These are phyloP conservation scores for Dactylellina haptotyla DNA, from an alignment of 2,329 filamentous ascomycete genomes.

Conservation along the genomic window DNA sequence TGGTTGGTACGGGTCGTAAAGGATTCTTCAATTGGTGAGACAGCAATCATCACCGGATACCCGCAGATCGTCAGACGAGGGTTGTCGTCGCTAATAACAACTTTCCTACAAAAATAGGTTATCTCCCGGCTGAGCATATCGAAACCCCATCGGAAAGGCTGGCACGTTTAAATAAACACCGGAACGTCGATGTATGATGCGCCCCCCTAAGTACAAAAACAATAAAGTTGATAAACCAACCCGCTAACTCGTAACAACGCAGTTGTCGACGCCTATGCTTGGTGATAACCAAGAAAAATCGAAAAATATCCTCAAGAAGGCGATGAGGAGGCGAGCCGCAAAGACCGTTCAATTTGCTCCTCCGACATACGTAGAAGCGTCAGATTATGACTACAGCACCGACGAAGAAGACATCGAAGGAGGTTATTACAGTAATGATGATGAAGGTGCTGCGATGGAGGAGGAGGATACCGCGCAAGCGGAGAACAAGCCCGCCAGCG, in stretches of 20 bases:
- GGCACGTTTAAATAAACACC: constrained; percentile 93
- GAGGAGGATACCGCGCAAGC: constrained; percentile 25
- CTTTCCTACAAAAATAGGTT: constrained; percentile 69
- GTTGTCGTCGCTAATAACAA: constrained; percentile 56
- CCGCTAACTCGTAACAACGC: constrained; percentile 57
- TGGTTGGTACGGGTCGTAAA: constrained; percentile 98
- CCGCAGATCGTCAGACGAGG: neutral
- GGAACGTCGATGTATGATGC: constrained; percentile 88
- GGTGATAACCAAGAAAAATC: constrained; percentile 76
- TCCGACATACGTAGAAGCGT: constrained; percentile 87
- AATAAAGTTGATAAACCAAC: neutral
- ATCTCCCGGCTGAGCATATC: constrained; percentile 96
- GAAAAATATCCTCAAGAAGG: constrained; percentile 83
- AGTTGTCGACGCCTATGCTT: constrained; percentile 73
- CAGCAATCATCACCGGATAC: neutral
- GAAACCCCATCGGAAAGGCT: constrained; percentile 96
- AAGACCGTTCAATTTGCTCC: constrained; percentile 88
- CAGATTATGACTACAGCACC: constrained; percentile 83
- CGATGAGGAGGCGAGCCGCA: constrained; percentile 80
- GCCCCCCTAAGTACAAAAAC: too few relatives aligned
- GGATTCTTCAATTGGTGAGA: constrained; percentile 87
- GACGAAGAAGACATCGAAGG: constrained; percentile 74
- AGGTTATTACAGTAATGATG: constrained; percentile 64
- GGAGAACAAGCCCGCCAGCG: constrained; percentile 23
- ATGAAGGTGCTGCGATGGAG: constrained; percentile 62